Evolutionary conservation across 306 rosid genomes (phyloP), one percentile per base, ranked within the genome.

Genomic region (Prunus fruticosa): DNA sequence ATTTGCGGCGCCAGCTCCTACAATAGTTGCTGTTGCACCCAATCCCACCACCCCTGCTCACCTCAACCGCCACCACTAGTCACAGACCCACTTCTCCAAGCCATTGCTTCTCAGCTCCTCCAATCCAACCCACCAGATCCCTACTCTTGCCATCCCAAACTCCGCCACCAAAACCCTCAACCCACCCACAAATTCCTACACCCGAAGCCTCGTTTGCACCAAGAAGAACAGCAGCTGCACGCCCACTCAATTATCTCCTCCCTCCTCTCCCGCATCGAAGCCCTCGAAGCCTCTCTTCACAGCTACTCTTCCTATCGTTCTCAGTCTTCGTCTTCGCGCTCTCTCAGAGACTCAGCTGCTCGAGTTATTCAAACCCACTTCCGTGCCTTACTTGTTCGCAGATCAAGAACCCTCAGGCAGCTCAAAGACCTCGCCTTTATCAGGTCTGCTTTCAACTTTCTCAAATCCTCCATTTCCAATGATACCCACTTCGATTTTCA

Each of bases 331-430:
- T 71, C 67, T 57, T 64, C 77, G 13, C 46, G 19, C 64, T 86
- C 98, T 72, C 96, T 92, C 9, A 87, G 91, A 32, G 87, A 92
- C 71, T 61, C 82, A 0, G 96, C 99, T 0, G 97, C 98, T 11
- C 85, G 90, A 14, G 79, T 88, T 0, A 91, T 96, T 46, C 99
- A 96, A 77, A 87, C 88, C 81, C 94, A 89, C 62, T 96, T 91
- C 78, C 92, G 98, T 12, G 87, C 96, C 32, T 91, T 91, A 81
- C 98, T 96, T 70, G 96, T 80, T 71, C 91, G 96, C 74, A 87
- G 99, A 86, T 89, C 99, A 43, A 80, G 87, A 83, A 85, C 96
- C 71, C 97, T 96, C 57, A 30, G 97, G 28, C 82, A 87, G 83
- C 96, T 96, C 61, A 91, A 91, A 77, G 96, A 84, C 30, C 97